These are phyloP conservation scores for Mucor mucedo DNA, from an alignment of 371 early-diverging fungal species.

Conservation along the genomic window DNA sequence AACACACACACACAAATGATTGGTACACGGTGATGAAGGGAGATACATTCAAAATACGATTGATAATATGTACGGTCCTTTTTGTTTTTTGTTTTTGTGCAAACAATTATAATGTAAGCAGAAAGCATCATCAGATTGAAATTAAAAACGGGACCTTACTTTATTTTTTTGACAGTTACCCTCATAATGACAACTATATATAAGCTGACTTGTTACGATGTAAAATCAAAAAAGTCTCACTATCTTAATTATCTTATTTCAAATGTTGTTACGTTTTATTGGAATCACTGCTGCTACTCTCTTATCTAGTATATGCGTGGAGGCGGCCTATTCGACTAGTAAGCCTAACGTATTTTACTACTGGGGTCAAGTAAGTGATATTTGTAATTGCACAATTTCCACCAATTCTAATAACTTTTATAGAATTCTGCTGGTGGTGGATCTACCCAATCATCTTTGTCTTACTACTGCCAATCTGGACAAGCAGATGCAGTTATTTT, in stretches of 20 bases:
- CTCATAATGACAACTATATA: background rate
- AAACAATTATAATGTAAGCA: constrained; percentile 4
- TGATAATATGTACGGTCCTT: no score
- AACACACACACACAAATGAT: no score
- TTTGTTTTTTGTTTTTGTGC: no score
- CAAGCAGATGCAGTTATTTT: constrained; percentile 61
- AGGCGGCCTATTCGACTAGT: constrained; percentile 20
- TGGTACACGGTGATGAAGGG: no score
- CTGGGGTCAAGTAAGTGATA: constrained; percentile 35
- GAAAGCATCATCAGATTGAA: background rate
- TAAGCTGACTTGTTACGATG: background rate
- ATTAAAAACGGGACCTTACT: background rate
- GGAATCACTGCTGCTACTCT: constrained; percentile 14
- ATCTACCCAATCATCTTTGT: constrained; percentile 45
- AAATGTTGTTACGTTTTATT: constrained; percentile 15
- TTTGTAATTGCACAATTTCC: background rate
- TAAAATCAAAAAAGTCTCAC: background rate
- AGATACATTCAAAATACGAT: no score
- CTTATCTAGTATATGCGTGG: constrained; percentile 12
- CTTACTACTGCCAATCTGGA: constrained; percentile 59
- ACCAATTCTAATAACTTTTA: background rate
- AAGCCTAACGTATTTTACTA: constrained; percentile 35
- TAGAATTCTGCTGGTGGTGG: constrained; percentile 42
- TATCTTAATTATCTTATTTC: background rate
- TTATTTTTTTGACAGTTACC: background rate